Base-by-base conservation (phyloP, 495 filamentous ascomycete species). In the Xylaria sp. region DNA sequence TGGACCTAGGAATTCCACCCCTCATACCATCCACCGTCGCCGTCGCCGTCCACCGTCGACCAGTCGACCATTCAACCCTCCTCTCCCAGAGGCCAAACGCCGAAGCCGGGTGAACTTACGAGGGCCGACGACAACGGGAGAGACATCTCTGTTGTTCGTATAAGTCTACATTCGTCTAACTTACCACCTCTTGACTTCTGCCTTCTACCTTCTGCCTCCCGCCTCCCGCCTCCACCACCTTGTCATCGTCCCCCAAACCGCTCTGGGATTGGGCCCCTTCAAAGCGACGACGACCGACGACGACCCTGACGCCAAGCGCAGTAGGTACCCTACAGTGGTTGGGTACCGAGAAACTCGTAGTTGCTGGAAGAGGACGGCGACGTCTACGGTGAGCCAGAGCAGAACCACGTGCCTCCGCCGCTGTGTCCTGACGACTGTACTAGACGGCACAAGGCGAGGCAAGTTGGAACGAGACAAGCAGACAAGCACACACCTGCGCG, bases 91-190 rank as follows among this genome's bases (percentile, higher is more conserved):
- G 5, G 40, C 11, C 43, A 7, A 41, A 37, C 37, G 37, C 65
- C 37, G 65, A 41, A 68, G 21, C 65, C 52, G 65, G 65, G 50
- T 15, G 52, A 68, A 29, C 65, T 33, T 58, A 52, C 37, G 21
- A 43, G 59, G 24, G 59, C 43, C 19, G 21, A 67, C 15, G 6
- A 37, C 37, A 33, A 46, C 65, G 37, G 52, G 24, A 44, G 65
- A 58, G 37, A 67, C 52, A 44, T 43, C 64, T 52, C 37, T 31
- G 14, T 24, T 14, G 63, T 66, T 24, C 24, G 63, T 66, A 40
- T 24, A 52, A 40, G 46, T 44, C 37, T n/a, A 55, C 64, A 0
- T 43, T 29, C 15, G 9, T 40, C 35, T 19, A 44, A 29, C 24
- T 37, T 24, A 5, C 21, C 37, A 9, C 19, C 44, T 37, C 35